Conservation (phyloP, 139 green algal genomes). For the Trebouxia sp. region DNA sequence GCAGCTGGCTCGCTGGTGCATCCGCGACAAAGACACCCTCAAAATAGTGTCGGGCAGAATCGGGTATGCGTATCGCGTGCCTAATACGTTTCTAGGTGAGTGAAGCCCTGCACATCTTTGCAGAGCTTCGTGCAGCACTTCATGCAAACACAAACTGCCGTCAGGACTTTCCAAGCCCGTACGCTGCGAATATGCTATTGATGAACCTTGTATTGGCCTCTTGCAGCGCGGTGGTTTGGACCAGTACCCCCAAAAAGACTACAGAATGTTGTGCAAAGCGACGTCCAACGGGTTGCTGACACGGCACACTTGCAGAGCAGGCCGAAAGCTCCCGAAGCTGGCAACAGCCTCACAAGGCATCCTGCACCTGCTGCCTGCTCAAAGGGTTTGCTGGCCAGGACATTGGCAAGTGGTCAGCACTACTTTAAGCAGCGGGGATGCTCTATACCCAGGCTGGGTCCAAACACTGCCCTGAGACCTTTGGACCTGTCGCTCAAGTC, state of each 20-base stretch:
- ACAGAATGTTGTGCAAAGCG: no score
- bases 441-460: background rate
- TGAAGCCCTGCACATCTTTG: background rate
- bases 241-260: background rate
- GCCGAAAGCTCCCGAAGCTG: no score
- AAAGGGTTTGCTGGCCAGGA: background rate
- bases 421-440: background rate
- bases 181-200: no score
- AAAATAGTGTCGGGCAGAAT: background rate
- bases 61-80: background rate
- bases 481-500: background rate
- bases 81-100: background rate
- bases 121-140: no score
- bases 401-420: background rate
- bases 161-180: no score
- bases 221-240: conserved; percentile 4
- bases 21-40: background rate
- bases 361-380: background rate
- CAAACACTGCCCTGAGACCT: background rate
- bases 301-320: no score
- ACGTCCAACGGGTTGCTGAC: no score
- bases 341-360: background rate
- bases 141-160: no score
- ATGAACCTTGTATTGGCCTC: no score
- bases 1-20: background rate